Conservation (phyloP, 805 yeast genomes). For the Yamadazyma sp. region DNA sequence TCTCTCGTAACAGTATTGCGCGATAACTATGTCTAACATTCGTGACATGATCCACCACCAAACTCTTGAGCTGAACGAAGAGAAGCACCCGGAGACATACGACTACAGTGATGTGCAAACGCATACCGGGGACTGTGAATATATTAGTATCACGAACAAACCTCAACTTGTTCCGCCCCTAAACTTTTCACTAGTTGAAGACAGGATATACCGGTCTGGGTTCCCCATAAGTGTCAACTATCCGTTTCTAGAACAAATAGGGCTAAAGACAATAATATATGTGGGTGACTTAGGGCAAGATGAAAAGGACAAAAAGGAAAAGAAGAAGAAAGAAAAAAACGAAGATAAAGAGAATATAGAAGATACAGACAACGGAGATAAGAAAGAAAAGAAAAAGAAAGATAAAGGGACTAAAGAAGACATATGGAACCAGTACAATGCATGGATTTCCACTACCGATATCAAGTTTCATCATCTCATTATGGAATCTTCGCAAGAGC, state of each 20-base stretch:
- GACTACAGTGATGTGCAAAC: too few relatives aligned
- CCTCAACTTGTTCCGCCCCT: slow-evolving; percentile 72
- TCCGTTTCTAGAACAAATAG: slow-evolving; percentile 68
- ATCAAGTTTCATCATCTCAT: slow-evolving; percentile 59
- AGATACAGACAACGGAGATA: slow-evolving; percentile 40
- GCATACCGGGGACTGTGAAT: too few relatives aligned
- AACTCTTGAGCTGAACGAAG: too few relatives aligned
- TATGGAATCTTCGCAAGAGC: slow-evolving; percentile 75
- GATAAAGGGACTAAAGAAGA: slow-evolving; percentile 46
- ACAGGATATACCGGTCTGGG: slow-evolving; percentile 85
- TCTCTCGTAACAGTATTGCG: too few relatives aligned
- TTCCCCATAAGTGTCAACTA: slow-evolving; percentile 89
- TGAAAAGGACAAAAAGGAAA: slow-evolving; percentile 17
- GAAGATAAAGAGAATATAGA: slow-evolving; percentile 17
- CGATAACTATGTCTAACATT: too few relatives aligned
- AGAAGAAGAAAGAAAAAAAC: slow-evolving; percentile 46
- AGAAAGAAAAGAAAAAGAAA: slow-evolving; percentile 43
- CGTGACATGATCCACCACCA: too few relatives aligned
- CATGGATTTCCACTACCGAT: slow-evolving; percentile 59
- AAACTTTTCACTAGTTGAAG: slow-evolving; percentile 86
- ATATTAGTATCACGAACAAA: not conserved
- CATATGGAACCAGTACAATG: slow-evolving; percentile 55
- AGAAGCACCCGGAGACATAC: too few relatives aligned
- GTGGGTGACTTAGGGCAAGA: slow-evolving; percentile 60
- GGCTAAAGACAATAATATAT: slow-evolving; percentile 77